These are phyloP conservation scores for Jatropha multifida DNA, from an alignment of 441 rosid genomes.

Conservation along the genomic window DNA sequence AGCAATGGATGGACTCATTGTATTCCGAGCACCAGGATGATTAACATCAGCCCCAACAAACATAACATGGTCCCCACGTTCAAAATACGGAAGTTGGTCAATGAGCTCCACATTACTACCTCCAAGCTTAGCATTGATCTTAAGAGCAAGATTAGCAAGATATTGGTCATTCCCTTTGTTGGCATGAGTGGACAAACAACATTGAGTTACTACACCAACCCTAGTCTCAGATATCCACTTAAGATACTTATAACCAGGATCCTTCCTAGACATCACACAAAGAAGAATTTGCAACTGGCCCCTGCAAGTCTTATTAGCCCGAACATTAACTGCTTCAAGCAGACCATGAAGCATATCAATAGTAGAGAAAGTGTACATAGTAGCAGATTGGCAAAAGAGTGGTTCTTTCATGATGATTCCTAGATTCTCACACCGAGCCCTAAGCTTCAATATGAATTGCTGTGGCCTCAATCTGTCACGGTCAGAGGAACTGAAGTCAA, in stretches of 20 bases:
- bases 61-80: conserved; percentile 52
- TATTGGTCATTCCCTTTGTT: conserved; percentile 55
- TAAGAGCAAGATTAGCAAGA: conserved; percentile 69
- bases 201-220: conserved; percentile 78
- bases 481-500: conserved; percentile 57
- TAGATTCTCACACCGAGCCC: conserved; percentile 46
- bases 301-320: conserved; percentile 25
- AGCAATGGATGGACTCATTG: conserved; percentile 71
- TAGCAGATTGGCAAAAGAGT: conserved; percentile 27
- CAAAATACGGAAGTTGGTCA: conserved; percentile 46
- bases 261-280: conserved; percentile 66
- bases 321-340: conserved; percentile 36
- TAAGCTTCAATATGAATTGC: conserved; percentile 43
- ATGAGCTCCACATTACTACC: conserved; percentile 76
- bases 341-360: conserved; percentile 39
- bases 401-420: conserved; percentile 63
- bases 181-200: conserved; percentile 54
- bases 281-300: conserved; percentile 53
- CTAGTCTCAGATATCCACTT: conserved; percentile 78
- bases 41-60: conserved; percentile 86
- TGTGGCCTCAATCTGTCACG: conserved; percentile 20
- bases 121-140: conserved; percentile 88
- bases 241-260: conserved; percentile 70
- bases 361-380: conserved; percentile 49
- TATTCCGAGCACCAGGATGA: conserved; percentile 58